Conservation (phyloP, 2,329 filamentous ascomycete genomes). For the Sarocladium kiliense region DNA sequence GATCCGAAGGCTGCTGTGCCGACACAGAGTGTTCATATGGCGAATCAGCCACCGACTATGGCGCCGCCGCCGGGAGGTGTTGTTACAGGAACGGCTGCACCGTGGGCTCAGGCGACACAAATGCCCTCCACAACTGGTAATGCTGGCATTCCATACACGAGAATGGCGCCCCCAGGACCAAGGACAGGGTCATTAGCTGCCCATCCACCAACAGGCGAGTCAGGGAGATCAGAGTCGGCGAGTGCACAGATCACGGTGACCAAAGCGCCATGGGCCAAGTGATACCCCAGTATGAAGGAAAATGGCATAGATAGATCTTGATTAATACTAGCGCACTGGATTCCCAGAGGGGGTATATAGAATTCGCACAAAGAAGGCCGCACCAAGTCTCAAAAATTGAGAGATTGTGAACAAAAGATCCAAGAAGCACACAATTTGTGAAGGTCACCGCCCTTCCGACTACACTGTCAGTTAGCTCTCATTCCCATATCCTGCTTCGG, state of each 20-base stretch:
- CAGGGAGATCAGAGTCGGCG: slow-evolving; percentile 22
- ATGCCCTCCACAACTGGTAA: slow-evolving; percentile 28
- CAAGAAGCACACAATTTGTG: neutral
- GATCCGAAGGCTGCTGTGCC: slow-evolving; percentile 55
- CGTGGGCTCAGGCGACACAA: slow-evolving; percentile 37
- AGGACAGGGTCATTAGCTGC: slow-evolving; percentile 19
- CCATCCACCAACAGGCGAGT: slow-evolving; percentile 16
- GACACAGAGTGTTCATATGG: slow-evolving; percentile 49
- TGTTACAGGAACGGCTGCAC: slow-evolving; percentile 33
- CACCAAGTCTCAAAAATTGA: neutral
- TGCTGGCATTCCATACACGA: slow-evolving; percentile 34
- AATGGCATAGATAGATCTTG: neutral
- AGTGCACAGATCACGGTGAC: slow-evolving; percentile 35
- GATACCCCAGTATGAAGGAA: slow-evolving; percentile 14
- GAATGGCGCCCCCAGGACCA: slow-evolving; percentile 24
- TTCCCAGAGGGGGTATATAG: neutral
- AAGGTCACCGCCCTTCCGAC: too few species aligned
- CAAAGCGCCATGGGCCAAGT: slow-evolving; percentile 42
- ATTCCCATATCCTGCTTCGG: too few species aligned
- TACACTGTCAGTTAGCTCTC: too few species aligned
- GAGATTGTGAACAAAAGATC: neutral
- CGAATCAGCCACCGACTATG: slow-evolving; percentile 42
- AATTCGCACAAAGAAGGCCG: slow-evolving; percentile 6
- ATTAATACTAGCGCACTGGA: slow-evolving; percentile 7
- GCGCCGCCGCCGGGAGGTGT: slow-evolving; percentile 14